Conservation (phyloP, 345 rosid species). For the Corchorus capsularis region DNA sequence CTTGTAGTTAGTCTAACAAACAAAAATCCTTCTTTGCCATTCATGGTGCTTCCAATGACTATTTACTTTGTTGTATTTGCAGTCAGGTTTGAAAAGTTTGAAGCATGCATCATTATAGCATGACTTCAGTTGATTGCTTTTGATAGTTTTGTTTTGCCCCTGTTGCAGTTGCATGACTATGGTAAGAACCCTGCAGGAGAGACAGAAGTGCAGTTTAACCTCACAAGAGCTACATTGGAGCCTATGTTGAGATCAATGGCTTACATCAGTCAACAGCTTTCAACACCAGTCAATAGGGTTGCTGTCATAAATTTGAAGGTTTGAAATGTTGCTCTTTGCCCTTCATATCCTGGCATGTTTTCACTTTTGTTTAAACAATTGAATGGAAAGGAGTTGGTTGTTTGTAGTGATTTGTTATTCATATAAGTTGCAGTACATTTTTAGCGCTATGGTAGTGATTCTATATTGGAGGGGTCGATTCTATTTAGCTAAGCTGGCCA, state of each 20-base stretch:
- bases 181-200: conserved; percentile 59
- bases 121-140: conserved; percentile 10
- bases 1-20: not conserved
- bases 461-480: not conserved
- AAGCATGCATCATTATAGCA: not conserved
- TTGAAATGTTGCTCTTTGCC: not conserved
- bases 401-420: not conserved
- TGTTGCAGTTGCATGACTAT: conserved; percentile 54
- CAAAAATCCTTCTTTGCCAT: not conserved
- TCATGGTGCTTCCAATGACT: not conserved
- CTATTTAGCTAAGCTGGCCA: not conserved
- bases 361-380: not conserved
- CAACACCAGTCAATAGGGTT: conserved; percentile 56
- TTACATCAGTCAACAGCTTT: conserved; percentile 65
- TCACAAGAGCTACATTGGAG: conserved; percentile 58
- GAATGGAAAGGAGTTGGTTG: not conserved
- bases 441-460: not conserved
- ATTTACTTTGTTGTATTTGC: not conserved
- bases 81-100: not conserved
- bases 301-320: conserved; percentile 77
- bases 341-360: not conserved
- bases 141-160: conserved; percentile 15
- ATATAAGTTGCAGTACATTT: not conserved
- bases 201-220: conserved; percentile 59
- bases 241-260: conserved; percentile 74